Evolutionary conservation across 164 flowering plant species (phyloP).

Genomic region (Amborella trichopoda): DNA sequence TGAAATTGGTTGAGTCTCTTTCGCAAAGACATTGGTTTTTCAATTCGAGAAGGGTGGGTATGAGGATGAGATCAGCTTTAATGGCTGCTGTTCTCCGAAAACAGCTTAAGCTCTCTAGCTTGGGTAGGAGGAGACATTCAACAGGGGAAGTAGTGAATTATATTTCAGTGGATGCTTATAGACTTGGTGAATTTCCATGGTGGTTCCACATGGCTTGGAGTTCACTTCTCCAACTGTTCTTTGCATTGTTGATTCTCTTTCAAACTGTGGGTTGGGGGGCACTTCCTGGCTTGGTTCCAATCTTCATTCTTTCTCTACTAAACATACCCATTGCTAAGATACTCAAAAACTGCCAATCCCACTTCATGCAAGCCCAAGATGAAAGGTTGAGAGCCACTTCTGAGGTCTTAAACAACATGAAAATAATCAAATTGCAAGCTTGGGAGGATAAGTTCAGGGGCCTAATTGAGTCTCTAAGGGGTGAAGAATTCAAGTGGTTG

Average conservation of each 20-base stretch:
- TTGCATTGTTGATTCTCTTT: conserved; percentile 39
- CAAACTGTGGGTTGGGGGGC: conserved; percentile 54
- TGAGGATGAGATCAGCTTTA: conserved; percentile 75
- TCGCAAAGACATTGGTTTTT: conserved; percentile 63
- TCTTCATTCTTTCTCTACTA: conserved; percentile 41
- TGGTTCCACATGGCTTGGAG: conserved; percentile 68
- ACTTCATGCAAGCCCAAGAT: conserved; percentile 63
- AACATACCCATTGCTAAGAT: conserved; percentile 66
- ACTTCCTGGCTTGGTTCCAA: conserved; percentile 48
- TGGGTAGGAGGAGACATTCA: conserved; percentile 52
- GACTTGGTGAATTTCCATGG: conserved; percentile 70
- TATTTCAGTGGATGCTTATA: conserved; percentile 76
- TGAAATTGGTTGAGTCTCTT: conserved; percentile 55
- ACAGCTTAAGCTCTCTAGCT: conserved; percentile 61
- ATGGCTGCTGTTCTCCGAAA: conserved; percentile 62
- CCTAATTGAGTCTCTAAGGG: conserved; percentile 37
- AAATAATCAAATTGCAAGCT: conserved; percentile 72
- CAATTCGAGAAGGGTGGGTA: conserved; percentile 45
- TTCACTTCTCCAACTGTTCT: conserved; percentile 30
- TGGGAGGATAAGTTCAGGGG: conserved; percentile 82
- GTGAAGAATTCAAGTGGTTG: conserved; percentile 56
- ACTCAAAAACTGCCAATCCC: conserved; percentile 37
- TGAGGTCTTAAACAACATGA: conserved; percentile 76
- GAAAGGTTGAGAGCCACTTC: conserved; percentile 58
- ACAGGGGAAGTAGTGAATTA: conserved; percentile 84